Base-by-base conservation (phyloP, 768 basidiomycete genomes). In the Termitomyces sp. region DNA sequence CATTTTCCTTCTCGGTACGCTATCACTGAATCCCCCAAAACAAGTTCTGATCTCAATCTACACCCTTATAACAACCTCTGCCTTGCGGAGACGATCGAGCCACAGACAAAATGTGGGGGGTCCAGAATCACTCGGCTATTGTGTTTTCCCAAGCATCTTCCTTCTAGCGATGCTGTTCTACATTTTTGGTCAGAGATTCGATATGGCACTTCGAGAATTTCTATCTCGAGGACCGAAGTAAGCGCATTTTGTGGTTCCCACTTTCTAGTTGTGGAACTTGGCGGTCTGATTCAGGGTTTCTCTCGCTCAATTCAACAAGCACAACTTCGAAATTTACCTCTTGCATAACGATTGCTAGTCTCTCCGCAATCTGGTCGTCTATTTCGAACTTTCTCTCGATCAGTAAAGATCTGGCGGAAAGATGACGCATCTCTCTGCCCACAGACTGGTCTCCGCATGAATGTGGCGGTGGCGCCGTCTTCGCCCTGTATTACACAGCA, bases 401-500 rank as follows among this genome's bases (percentile, higher is more conserved):
- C 35, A 13, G 7, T 13, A 35, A 50, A 53, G 8, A 2, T 38
- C 38, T 24, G 7, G 22, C 8, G 35, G 5, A 8, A 22, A 4
- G 13, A 38, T 3, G 22, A 53, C 8, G 15, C 22, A 15, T 22
- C 20, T 9, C 13, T 36, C 3, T 4, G 35, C 35, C 51, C 35
- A 36, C 51, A 22, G 4, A 6, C 52, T 7, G 52, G 22, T 22
- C n/a, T 3, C n/a, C 13, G 51, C 16, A 28, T 40, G 53, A 40
- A 40, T 55, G 54, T 55, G 54, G 54, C 54, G 54, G 54, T 55
- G 54, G 54, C 54, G 54, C 40, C 54, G 39, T 42, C 39, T 13
- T 32, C 54, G 12, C 20, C 22, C 16, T 5, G 24, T 40, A 38
- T 24, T 11, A 36, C 39, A 3, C 18, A 40, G 24, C 24, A n/a